Conservation (phyloP, 75 land plant species). For the Isoetes taiwanensis region DNA sequence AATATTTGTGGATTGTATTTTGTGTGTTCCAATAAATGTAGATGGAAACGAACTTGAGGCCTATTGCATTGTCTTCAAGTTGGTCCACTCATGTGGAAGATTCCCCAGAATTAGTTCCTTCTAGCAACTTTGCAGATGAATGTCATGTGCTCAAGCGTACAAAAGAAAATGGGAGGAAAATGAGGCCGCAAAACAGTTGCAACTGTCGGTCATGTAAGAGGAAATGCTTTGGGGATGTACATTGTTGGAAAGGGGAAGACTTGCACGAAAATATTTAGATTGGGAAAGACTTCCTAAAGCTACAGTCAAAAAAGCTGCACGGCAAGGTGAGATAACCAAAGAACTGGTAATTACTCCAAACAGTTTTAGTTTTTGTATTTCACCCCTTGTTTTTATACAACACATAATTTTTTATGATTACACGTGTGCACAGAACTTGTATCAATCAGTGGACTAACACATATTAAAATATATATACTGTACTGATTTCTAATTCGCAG, state of each 20-base stretch:
- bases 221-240: constrained; percentile 21
- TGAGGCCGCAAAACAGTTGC: constrained; percentile 18
- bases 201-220: background rate
- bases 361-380: too few species aligned
- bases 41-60: constrained; percentile 61
- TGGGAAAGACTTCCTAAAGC: constrained; percentile 66
- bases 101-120: constrained; percentile 35
- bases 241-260: constrained; percentile 84
- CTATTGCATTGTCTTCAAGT: constrained; percentile 45
- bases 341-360: too few species aligned
- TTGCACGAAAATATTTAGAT: constrained; percentile 41
- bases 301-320: constrained; percentile 39
- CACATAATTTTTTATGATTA: too few species aligned
- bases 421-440: too few species aligned
- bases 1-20: background rate
- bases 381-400: too few species aligned
- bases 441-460: too few species aligned
- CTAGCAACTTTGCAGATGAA: too few species aligned
- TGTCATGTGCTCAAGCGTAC: too few species aligned
- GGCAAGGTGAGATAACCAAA: constrained; percentile 63
- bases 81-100: constrained; percentile 63
- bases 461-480: too few species aligned
- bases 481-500: too few species aligned
- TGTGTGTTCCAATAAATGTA: constrained; percentile 25
- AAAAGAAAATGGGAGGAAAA: constrained; percentile 23